phyloP scores from a whole-genome alignment of 352 stramenopile species.

The Blastocystis sp. region DNA sequence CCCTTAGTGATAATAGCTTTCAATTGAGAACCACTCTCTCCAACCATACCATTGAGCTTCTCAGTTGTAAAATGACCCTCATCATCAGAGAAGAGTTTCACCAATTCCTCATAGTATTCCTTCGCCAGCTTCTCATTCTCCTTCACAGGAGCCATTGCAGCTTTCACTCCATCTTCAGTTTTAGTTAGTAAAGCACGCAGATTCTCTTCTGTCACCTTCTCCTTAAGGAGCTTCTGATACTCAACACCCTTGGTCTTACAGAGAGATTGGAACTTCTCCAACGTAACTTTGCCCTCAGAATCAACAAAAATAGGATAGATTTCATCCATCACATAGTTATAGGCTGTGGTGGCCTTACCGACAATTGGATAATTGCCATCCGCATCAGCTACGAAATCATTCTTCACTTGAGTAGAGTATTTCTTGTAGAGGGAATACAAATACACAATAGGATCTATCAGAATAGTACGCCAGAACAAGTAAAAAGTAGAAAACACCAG shows the following conservation, averaged over 20 bases:
- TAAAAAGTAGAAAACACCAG: slow-evolving; percentile 32
- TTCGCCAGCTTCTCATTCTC: not conserved
- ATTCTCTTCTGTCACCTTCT: slow-evolving; percentile 45
- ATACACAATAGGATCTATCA: slow-evolving; percentile 8
- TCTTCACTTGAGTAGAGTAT: not conserved
- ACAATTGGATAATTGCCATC: not conserved
- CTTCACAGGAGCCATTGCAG: not conserved
- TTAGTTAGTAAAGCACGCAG: slow-evolving; percentile 20
- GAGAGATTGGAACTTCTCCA: slow-evolving; percentile 53
- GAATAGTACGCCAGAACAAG: not conserved
- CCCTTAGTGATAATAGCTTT: not conserved
- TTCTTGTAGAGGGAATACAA: not conserved
- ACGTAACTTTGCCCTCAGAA: slow-evolving; percentile 20
- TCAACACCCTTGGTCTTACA: slow-evolving; percentile 10
- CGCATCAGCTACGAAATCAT: not conserved
- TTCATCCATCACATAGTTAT: not conserved
- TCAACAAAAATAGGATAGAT: slow-evolving; percentile 28
- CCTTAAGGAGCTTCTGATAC: slow-evolving; percentile 43
- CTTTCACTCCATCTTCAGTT: not conserved
- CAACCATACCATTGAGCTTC: slow-evolving; percentile 15
- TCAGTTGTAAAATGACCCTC: not conserved
- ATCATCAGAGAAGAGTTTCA: slow-evolving; percentile 25
- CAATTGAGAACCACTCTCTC: slow-evolving; percentile 35
- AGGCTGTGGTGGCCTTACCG: not conserved
- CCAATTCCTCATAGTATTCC: slow-evolving; percentile 7